Evolutionary conservation across 306 rosid species (phyloP), one percentile per base, ranked within the genome.

Genomic region (Glycine latifolia): DNA sequence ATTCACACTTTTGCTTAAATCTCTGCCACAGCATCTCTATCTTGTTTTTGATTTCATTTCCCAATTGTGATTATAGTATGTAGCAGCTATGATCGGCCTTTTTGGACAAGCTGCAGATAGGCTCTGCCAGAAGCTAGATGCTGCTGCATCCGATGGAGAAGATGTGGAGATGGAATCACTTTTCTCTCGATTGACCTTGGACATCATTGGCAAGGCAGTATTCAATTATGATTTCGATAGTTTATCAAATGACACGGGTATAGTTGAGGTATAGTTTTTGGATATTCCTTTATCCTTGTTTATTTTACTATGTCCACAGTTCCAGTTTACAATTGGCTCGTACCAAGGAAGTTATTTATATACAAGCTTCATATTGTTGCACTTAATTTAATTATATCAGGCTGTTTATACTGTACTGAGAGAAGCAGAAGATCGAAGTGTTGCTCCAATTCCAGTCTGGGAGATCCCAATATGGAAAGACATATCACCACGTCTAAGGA

Each of bases 401-500:
- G 99, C 99, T 12, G 99, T 95, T 77, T 95, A 95, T 71, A 91
- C 94, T 65, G 93, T 95, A 43, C 86, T 95, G 84, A 88, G 97
- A 83, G 99, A 95, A 89, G 98, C 99, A 85, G 99, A 95, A 89
- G 94, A 89, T 85, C 96, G 99, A 26, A 95, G 99, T 78, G 81
- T 89, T 53, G 73, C 98, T 41, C 98, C 98, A 52, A 93, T 95
- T 85, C 99, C 99, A 20, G 10, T 92, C 15, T 95, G 99, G 98
- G 97, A 95, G 72, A 91, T 95, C 76, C 99, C 98, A 71, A 87
- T 95, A 71, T 95, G 99, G 99, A 95, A 91, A 86, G 99, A 95
- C 82, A 87, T 95, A 87, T 95, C 98, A 74, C 99, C 99, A 10
- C 90, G 91, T 70, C 98, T 91, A 79, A 91, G 77, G 84, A 93